Evolutionary conservation across 2,329 filamentous ascomycete species (phyloP).

Genomic region (Dactylonectria estremocensis): DNA sequence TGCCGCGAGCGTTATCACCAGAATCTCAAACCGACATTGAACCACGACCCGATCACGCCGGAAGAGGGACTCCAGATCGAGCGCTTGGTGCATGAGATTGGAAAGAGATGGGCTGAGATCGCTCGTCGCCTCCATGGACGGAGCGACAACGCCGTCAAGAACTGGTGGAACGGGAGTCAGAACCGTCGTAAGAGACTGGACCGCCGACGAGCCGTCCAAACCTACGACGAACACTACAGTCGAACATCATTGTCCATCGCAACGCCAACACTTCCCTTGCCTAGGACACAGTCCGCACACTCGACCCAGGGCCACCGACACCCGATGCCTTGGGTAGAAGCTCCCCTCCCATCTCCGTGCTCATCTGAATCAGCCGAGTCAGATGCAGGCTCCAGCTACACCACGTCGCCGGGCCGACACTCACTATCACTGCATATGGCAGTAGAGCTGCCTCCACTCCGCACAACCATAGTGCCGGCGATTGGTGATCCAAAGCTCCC

Average conservation of each 20-base stretch:
- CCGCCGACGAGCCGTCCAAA: slow-evolving; percentile 53
- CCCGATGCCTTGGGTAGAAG: slow-evolving; percentile 48
- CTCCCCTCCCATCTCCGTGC: slow-evolving; percentile 56
- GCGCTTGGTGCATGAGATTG: slow-evolving; percentile 81
- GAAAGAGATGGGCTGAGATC: slow-evolving; percentile 95
- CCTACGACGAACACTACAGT: slow-evolving; percentile 43
- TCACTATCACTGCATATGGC: slow-evolving; percentile 56
- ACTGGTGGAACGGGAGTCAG: slow-evolving; percentile 97
- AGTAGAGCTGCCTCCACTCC: slow-evolving; percentile 60
- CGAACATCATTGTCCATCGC: slow-evolving; percentile 51
- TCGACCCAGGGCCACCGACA: slow-evolving; percentile 42
- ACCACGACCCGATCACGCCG: slow-evolving; percentile 80
- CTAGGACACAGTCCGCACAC: slow-evolving; percentile 35
- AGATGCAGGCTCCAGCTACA: slow-evolving; percentile 76
- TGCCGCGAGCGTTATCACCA: slow-evolving; percentile 96
- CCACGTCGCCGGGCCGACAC: slow-evolving; percentile 67
- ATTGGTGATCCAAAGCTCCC: slow-evolving; percentile 48
- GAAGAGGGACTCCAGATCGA: slow-evolving; percentile 83
- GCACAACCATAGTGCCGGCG: slow-evolving; percentile 12
- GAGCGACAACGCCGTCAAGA: slow-evolving; percentile 97
- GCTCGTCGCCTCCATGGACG: slow-evolving; percentile 85
- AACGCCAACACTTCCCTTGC: slow-evolving; percentile 35
- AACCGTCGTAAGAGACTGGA: slow-evolving; percentile 78
- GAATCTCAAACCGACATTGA: slow-evolving; percentile 85
- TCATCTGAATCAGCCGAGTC: slow-evolving; percentile 71